Percentiles rank a stretch among this genome's conserved stretches.
These are phyloP conservation scores for Candida sanyaensis DNA, from an alignment of 1,139 yeast species.

Conservation along the genomic window DNA sequence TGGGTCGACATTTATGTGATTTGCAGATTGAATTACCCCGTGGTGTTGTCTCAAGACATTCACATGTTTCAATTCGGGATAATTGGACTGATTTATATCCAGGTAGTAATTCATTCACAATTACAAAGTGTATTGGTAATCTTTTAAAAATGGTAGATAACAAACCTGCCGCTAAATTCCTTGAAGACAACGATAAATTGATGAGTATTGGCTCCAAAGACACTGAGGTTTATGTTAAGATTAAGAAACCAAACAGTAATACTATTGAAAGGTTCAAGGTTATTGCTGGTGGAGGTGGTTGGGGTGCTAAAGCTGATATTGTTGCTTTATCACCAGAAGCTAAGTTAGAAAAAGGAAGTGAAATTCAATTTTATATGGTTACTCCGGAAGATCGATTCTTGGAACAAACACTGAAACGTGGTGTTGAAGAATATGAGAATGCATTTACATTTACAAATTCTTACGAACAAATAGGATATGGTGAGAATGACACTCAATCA, in stretches of 20 bases:
- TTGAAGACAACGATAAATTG: slow-evolving; percentile 44
- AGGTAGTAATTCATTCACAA: slow-evolving; percentile 21
- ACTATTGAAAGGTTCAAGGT: slow-evolving; percentile 41
- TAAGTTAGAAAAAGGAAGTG: slow-evolving; percentile 42
- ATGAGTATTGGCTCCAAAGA: slow-evolving; percentile 48
- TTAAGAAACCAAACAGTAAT: slow-evolving; percentile 21
- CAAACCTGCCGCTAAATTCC: slow-evolving; percentile 51
- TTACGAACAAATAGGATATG: slow-evolving; percentile 28
- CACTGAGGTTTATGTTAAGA: slow-evolving; percentile 48
- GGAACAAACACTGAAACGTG: neutral
- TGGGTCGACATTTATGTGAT: slow-evolving; percentile 36
- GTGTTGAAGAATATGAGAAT: slow-evolving; percentile 8
- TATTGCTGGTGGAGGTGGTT: slow-evolving; percentile 66
- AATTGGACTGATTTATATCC: slow-evolving; percentile 36
- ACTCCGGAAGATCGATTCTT: slow-evolving; percentile 35
- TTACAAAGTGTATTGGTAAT: slow-evolving; percentile 52
- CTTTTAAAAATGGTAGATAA: slow-evolving; percentile 51
- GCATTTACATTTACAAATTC: slow-evolving; percentile 32
- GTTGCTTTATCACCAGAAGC: slow-evolving; percentile 63
- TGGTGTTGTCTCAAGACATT: slow-evolving; percentile 20
- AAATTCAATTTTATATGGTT: slow-evolving; percentile 49
- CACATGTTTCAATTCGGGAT: slow-evolving; percentile 20
- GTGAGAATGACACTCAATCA: slow-evolving; percentile 4
- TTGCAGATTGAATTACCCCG: slow-evolving; percentile 27
- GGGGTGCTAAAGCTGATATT: slow-evolving; percentile 65